Evolutionary conservation across 306 rosid genomes (phyloP), one percentile per base, ranked within the genome.

Genomic region (Vigna nakashimae): DNA sequence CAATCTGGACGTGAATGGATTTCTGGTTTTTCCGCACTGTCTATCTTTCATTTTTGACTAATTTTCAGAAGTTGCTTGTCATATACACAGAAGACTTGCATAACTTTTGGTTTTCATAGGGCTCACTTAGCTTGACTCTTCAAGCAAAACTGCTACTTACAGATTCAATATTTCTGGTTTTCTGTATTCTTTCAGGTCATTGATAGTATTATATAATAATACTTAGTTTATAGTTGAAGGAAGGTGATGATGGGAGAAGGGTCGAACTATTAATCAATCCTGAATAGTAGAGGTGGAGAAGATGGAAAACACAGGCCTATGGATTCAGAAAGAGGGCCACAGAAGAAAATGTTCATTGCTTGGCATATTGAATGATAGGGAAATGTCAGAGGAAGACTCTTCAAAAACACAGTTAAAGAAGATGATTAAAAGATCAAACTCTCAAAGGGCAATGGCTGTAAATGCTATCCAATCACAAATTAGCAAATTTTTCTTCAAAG

Each of bases 231-330:
- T 74, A 11, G 81, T 74, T 51, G 59, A 75, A 76, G 74, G 76
- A 65, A 28, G 79, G 80, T 71, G 87, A 74, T 72, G 83, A 59
- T 56, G 50, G 69, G 78, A 68, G 63, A 26, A 82, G 69, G 48
- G 75, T 64, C 73, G 69, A 17, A 72, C 80, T 58, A 63, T 74
- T 78, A 17, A 79, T 79, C 84, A 17, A 79, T 79, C 84, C 57
- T 16, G 82, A 59, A 40, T 42, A 75, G 67, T 78, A 81, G 85
- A 66, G 81, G 80, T 51, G 71, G 81, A 73, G 81, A 85, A 78
- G 84, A 91, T 92, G 98, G 96, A 90, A 60, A 81, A 82, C 76
- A 84, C 75, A 76, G 68, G 73, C 45, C 32, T 81, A 14, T 77
- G 84, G 83, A 77, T 81, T 83, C 81, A 56, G 63, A 82, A 88